These are phyloP conservation scores for Cutaneotrichosporon spelunceum DNA, from an alignment of 1,284 basidiomycete genomes.

Conservation along the genomic window DNA sequence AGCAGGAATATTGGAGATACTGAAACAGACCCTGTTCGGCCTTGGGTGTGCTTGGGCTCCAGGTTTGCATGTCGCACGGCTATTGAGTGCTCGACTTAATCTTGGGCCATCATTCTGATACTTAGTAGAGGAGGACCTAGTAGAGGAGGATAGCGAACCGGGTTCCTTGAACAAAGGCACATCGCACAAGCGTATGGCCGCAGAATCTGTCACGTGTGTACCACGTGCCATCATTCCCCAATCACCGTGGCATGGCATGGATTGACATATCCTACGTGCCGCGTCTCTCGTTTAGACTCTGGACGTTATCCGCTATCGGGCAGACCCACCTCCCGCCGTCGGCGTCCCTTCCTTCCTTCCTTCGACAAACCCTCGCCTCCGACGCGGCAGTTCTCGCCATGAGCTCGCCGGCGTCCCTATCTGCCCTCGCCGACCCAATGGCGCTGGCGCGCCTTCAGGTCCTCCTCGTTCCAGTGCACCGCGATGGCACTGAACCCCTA, in stretches of 20 bases:
- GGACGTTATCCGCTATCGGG: not conserved
- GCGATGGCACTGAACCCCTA: constrained; percentile 9
- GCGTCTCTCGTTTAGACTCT: not conserved
- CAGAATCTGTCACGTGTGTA: not conserved
- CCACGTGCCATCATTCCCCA: not conserved
- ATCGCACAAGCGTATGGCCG: not conserved
- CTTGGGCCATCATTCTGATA: not conserved
- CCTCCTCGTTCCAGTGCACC: constrained; percentile 48
- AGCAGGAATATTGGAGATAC: not conserved
- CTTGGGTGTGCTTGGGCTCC: not conserved
- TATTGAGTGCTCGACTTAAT: not conserved
- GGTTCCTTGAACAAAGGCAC: not conserved
- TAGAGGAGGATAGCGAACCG: not conserved
- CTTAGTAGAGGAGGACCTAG: not conserved
- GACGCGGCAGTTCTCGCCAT: not conserved
- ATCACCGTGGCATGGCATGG: not conserved
- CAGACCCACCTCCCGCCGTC: not conserved
- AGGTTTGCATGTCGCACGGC: not conserved
- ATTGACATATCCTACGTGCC: not conserved
- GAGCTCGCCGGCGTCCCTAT: constrained; percentile 7
- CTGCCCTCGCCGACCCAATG: constrained; percentile 42
- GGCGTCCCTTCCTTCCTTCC: not conserved
- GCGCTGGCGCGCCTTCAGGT: constrained; percentile 47
- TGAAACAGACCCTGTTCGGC: not conserved
- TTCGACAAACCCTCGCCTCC: too few relatives aligned